These are phyloP conservation scores for Trichomonascus vanleenenianus DNA, from an alignment of 805 yeast species.

Conservation along the genomic window DNA sequence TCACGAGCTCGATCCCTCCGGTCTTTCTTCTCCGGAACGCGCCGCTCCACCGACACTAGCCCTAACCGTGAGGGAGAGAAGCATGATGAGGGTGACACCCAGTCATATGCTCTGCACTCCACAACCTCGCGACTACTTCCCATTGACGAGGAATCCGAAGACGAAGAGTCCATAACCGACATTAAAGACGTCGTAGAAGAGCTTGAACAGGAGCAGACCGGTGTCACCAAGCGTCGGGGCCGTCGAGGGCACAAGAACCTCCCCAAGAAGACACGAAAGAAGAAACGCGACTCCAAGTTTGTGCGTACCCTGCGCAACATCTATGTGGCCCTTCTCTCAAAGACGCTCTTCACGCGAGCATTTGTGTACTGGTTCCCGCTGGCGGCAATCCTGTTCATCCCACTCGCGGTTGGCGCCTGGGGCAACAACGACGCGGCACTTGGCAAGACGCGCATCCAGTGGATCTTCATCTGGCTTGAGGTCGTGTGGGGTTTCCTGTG, in stretches of 20 bases:
- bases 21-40: conserved; percentile 2
- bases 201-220: conserved; percentile 6
- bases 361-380: conserved; percentile 32
- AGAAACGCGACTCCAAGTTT: conserved; percentile 6
- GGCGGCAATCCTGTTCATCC: conserved; percentile 30
- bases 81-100: background rate
- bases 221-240: conserved; percentile 1
- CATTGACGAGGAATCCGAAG: conserved; percentile 14
- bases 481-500: conserved; percentile 32
- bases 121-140: background rate
- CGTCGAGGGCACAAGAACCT: conserved; percentile 14
- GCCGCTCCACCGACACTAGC: conserved; percentile 2
- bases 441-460: conserved; percentile 29
- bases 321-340: conserved; percentile 14
- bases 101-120: background rate
- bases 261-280: conserved; percentile 1
- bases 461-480: conserved; percentile 36
- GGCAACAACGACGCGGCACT: conserved; percentile 23
- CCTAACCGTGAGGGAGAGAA: background rate
- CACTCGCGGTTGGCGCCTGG: conserved; percentile 33
- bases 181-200: conserved; percentile 11
- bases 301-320: conserved; percentile 9
- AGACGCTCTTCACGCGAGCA: conserved; percentile 24
- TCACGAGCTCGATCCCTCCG: background rate
- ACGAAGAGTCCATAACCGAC: conserved; percentile 10